Evolutionary conservation across 1,284 basidiomycete species (phyloP), one percentile per base, ranked within the genome.

Genomic region (Sporisorium exsertum): DNA sequence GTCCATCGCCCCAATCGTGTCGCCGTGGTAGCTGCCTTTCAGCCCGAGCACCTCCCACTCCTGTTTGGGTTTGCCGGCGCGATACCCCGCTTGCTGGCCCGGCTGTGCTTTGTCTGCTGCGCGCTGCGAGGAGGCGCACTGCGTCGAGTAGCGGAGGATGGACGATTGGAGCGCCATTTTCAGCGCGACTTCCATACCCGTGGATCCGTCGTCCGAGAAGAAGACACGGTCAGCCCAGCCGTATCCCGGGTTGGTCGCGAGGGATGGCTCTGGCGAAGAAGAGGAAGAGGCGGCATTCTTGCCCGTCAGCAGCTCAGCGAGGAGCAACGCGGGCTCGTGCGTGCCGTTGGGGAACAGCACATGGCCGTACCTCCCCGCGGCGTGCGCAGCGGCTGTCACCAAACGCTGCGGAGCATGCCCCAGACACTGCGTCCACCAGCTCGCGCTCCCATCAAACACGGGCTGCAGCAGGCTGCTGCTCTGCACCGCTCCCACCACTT

Each of bases 1-100:
- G 78, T 98, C 94, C 96, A 99, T 98, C 0, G 92, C 92, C 1
- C 96, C 96, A 78, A 98, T 97, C 20, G 96, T 98, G 86, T 99
- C 96, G 7, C 96, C 96, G 81, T 99, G 96, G 87, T 99, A 99
- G 81, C 94, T 94, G 2, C 96, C 96, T 75, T 91, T 92, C 46
- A 98, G 84, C 0, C 96, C 96, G 2, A 99, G 86, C 0, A 99
- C 89, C 18, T 93, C 93, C 16, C 96, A 87, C 37, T 90, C 87
- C 71, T 78, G 62, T 20, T 67, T 65, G 0, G 72, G 60, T 20
- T 75, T 64, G 5, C 83, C 81, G 2, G 57, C 69, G 18, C 76
- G 53, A 26, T 71, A 63, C 8, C 81, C 81, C 0, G 80, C 42
- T 18, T 72, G 56, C n/a, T 73, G 59, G 0, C 78, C 78, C 0